A percentile compares a stretch with the other conserved stretches of the same genome.
These are phyloP conservation scores for Dorcoceras hygrometricum DNA, from an alignment of 257 asterid species.

Conservation along the genomic window DNA sequence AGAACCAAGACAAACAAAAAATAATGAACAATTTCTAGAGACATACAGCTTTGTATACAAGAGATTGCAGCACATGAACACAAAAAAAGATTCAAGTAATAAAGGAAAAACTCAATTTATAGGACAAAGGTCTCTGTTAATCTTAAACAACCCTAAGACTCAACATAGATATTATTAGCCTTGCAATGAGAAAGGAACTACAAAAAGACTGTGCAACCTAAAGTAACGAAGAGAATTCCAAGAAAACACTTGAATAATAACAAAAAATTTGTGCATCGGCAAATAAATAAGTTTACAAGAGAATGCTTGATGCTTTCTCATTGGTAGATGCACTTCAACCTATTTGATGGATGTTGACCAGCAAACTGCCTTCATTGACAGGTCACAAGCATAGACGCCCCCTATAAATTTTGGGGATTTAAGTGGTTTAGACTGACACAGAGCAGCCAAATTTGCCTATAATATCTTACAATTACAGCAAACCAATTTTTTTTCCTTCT, in stretches of 20 bases:
- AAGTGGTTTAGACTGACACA: background rate
- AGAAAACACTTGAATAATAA: too few relatives aligned
- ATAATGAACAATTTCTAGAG: background rate
- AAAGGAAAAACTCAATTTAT: background rate
- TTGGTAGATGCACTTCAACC: background rate
- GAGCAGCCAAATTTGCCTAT: too few relatives aligned
- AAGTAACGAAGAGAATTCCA: too few relatives aligned
- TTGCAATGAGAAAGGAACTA: too few relatives aligned
- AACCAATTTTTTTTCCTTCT: background rate
- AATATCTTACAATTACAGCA: too few relatives aligned
- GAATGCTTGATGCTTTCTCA: background rate
- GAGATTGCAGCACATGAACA: background rate
- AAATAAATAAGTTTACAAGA: background rate
- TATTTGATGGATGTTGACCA: background rate
- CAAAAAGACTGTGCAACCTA: too few relatives aligned
- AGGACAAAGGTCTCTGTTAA: background rate
- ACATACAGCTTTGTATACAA: background rate
- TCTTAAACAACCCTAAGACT: background rate
- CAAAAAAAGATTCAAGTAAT: too few relatives aligned
- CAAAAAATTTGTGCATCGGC: background rate
- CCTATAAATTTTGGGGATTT: background rate
- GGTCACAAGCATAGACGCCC: background rate
- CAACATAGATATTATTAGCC: too few relatives aligned
- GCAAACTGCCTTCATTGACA: background rate
- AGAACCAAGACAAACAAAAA: background rate